These are phyloP conservation scores for Metarhizium robertsii DNA, from an alignment of 2,329 filamentous ascomycete genomes.

Conservation along the genomic window DNA sequence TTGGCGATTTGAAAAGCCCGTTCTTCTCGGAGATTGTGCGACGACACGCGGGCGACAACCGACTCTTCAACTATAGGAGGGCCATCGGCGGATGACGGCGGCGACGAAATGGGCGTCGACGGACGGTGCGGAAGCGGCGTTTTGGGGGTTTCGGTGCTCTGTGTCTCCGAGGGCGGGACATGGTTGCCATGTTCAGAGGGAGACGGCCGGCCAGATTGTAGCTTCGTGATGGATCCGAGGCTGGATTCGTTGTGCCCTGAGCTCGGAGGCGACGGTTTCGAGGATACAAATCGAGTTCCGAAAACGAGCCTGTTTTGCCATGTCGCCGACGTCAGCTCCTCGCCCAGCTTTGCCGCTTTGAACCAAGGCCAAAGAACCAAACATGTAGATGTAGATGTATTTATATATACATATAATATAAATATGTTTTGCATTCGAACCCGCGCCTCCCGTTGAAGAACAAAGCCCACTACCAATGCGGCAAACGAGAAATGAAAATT, in stretches of 20 bases:
- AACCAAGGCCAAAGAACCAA: background rate
- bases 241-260: conserved; percentile 34
- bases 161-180: conserved; percentile 18
- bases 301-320: conserved; percentile 47
- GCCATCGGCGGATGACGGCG: conserved; percentile 26
- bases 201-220: conserved; percentile 33
- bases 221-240: conserved; percentile 31
- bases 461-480: background rate
- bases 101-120: conserved; percentile 21
- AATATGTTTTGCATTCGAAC: background rate
- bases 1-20: conserved; percentile 78
- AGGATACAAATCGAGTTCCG: conserved; percentile 50
- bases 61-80: conserved; percentile 49
- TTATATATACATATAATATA: too few relatives aligned
- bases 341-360: background rate
- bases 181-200: conserved; percentile 26
- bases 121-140: conserved; percentile 9
- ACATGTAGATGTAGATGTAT: too few relatives aligned
- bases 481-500: background rate
- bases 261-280: conserved; percentile 37
- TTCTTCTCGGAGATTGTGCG: conserved; percentile 74
- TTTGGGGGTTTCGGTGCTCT: conserved; percentile 24
- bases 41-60: conserved; percentile 75
- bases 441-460: background rate
- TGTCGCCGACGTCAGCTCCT: conserved; percentile 1